Conservation (phyloP, 1,284 basidiomycete species). For the Papiliotrema flavescens region DNA sequence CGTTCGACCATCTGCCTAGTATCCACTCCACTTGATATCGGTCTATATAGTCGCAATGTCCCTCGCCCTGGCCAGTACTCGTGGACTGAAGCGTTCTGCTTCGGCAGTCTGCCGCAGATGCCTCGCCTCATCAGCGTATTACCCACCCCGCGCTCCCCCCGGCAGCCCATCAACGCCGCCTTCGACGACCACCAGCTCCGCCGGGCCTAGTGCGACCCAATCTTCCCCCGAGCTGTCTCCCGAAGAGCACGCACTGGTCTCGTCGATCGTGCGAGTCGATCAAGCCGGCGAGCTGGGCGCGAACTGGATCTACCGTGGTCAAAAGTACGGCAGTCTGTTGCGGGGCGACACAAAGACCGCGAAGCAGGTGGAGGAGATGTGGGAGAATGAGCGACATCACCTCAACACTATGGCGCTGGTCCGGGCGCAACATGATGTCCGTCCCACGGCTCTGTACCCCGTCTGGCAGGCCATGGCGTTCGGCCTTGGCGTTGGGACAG, state of each 20-base stretch:
- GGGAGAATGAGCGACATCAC: conserved; percentile 94
- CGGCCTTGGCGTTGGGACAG: conserved; percentile 77
- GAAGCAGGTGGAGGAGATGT: conserved; percentile 85
- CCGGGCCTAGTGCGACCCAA: background rate
- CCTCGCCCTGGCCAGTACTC: no score
- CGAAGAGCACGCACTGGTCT: conserved; percentile 39
- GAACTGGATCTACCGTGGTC: conserved; percentile 87
- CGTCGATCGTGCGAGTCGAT: conserved; percentile 67
- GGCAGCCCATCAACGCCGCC: background rate
- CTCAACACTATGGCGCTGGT: conserved; percentile 78
- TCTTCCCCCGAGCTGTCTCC: conserved; percentile 29
- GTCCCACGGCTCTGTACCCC: conserved; percentile 78
- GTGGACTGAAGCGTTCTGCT: no score
- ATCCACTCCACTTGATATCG: no score
- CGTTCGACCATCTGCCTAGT: no score
- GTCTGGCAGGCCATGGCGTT: conserved; percentile 82
- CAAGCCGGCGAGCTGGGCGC: conserved; percentile 91
- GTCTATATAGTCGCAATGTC: no score
- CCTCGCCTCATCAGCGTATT: conserved; percentile 2
- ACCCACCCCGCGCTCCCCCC: background rate
- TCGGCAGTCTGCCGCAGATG: background rate
- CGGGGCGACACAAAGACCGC: conserved; percentile 62
- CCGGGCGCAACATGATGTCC: conserved; percentile 73
- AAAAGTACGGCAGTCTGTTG: conserved; percentile 61
- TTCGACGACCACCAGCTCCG: background rate